These are phyloP conservation scores for Aspergillus fumigatiaffinis DNA, from an alignment of 2,329 filamentous ascomycete species.

Conservation along the genomic window DNA sequence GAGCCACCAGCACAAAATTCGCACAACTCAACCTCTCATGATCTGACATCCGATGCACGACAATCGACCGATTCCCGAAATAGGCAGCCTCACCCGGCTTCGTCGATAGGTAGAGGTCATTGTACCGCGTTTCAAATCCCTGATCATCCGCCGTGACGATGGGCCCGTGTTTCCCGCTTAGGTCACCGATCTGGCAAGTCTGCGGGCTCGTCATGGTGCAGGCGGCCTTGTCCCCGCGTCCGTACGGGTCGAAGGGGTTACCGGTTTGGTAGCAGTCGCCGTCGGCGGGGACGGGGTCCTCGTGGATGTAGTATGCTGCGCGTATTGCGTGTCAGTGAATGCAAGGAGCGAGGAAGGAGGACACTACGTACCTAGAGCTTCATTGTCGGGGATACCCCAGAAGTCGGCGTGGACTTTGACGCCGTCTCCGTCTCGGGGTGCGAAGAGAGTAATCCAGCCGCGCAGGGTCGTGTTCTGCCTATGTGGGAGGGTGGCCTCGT, in stretches of 20 bases:
- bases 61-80: constrained; percentile 53
- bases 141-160: constrained; percentile 46
- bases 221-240: constrained; percentile 57
- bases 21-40: constrained; percentile 54
- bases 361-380: constrained; percentile 54
- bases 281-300: constrained; percentile 55
- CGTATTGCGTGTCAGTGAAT: background rate
- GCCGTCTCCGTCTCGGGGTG: constrained; percentile 50
- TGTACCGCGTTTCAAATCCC: constrained; percentile 34
- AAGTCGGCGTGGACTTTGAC: constrained; percentile 55
- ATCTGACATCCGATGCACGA: constrained; percentile 50
- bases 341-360: background rate
- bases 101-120: constrained; percentile 50
- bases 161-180: constrained; percentile 69
- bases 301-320: constrained; percentile 68
- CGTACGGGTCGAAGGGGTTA: constrained; percentile 67
- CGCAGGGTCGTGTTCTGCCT: constrained; percentile 53
- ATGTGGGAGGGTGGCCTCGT: constrained; percentile 55
- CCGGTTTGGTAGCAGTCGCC: constrained; percentile 69
- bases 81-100: constrained; percentile 40
- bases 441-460: constrained; percentile 48
- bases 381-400: constrained; percentile 53
- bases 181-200: constrained; percentile 72
- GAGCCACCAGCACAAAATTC: constrained; percentile 43
- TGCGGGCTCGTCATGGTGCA: constrained; percentile 57